phyloP scores from a whole-genome alignment of 192 early-diverging fungal genomes.

The Dissophora globulifera region DNA sequence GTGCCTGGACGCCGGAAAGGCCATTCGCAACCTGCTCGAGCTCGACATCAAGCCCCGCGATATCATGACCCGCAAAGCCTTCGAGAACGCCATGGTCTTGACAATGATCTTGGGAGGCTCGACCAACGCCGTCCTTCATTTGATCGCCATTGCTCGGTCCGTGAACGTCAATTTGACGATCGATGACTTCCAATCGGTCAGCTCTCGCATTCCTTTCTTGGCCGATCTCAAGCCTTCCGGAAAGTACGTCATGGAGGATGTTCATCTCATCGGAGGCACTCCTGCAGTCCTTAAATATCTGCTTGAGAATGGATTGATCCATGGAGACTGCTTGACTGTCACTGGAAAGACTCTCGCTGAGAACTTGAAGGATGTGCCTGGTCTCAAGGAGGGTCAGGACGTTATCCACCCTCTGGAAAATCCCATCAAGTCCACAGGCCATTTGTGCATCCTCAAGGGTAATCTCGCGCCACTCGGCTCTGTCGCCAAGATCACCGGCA shows the following conservation, averaged over 20 bases:
- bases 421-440: conserved; percentile 95
- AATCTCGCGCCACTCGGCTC: conserved; percentile 95
- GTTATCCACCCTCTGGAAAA: conserved; percentile 83
- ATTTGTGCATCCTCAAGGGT: conserved; percentile 94
- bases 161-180: conserved; percentile 86
- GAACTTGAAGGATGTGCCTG: conserved; percentile 85
- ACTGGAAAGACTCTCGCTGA: conserved; percentile 97
- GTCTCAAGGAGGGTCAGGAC: conserved; percentile 83
- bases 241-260: conserved; percentile 98
- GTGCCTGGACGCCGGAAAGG: conserved; percentile 84
- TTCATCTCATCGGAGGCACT: conserved; percentile 92
- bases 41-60: conserved; percentile 93
- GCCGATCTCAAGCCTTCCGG: conserved; percentile 98
- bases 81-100: conserved; percentile 96
- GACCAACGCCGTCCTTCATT: conserved; percentile 97
- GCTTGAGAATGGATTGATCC: conserved; percentile 81
- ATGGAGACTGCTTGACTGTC: conserved; percentile 93
- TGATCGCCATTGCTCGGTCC: conserved; percentile 92
- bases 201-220: conserved; percentile 91
- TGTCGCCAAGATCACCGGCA: conserved; percentile 99
- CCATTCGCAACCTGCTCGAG: conserved; percentile 91
- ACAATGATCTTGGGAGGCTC: conserved; percentile 96
- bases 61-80: conserved; percentile 95
- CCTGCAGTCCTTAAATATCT: conserved; percentile 97
- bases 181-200: conserved; percentile 95